Percentiles rank a stretch among this genome's conserved stretches.
These are phyloP conservation scores for Lipomyces orientalis DNA, from an alignment of 805 yeast species.

Conservation along the genomic window DNA sequence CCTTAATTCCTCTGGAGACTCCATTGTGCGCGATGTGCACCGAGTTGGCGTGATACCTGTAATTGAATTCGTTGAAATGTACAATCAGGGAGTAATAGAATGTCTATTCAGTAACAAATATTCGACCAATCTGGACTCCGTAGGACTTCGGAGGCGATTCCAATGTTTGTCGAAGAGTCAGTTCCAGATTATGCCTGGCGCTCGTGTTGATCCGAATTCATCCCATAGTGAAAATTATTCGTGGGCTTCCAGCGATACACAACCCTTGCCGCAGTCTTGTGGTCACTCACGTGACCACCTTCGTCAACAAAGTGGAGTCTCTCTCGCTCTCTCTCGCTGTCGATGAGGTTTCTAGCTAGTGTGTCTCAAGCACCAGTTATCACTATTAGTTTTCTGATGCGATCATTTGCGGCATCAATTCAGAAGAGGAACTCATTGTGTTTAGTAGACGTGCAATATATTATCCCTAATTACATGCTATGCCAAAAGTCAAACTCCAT, in stretches of 20 bases:
- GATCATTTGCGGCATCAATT: too few relatives aligned
- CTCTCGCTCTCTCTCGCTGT: too few relatives aligned
- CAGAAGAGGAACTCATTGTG: too few relatives aligned
- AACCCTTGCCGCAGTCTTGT: not conserved
- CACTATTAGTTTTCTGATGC: too few relatives aligned
- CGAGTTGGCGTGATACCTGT: not conserved
- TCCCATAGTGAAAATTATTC: not conserved
- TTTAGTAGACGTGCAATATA: too few relatives aligned
- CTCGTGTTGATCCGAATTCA: not conserved
- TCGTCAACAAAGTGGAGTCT: too few relatives aligned
- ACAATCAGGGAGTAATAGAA: not conserved
- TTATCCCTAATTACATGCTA: not conserved
- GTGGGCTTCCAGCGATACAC: not conserved
- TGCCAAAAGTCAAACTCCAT: not conserved
- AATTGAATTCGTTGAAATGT: not conserved
- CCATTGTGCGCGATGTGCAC: not conserved
- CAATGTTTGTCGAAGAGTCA: not conserved
- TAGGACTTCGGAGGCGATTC: not conserved
- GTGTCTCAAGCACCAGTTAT: too few relatives aligned
- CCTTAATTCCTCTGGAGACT: not conserved
- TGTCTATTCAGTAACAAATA: not conserved
- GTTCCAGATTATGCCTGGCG: not conserved
- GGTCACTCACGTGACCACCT: not conserved
- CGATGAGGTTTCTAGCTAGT: too few relatives aligned
- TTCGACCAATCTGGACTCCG: not conserved